phyloP scores from a whole-genome alignment of 2,329 filamentous ascomycete species.

The Alternaria brassicae region DNA sequence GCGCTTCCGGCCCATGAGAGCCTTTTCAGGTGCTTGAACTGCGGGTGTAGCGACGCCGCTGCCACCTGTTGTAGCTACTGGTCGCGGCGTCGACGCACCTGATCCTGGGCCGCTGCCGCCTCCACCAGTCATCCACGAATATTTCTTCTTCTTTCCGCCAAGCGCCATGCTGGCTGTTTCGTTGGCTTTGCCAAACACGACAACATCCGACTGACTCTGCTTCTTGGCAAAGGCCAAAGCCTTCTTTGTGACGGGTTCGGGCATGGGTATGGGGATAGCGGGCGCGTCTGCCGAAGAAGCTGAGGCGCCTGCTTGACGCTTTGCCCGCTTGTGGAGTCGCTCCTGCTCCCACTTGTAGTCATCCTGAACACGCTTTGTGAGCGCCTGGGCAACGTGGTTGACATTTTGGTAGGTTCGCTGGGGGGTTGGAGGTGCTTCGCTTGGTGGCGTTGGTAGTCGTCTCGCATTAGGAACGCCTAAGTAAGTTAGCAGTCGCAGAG shows the following conservation, averaged over 20 bases:
- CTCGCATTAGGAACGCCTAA: constrained; percentile 48
- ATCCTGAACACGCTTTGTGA: constrained; percentile 41
- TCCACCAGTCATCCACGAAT: constrained; percentile 73
- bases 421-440: constrained; percentile 57
- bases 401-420: constrained; percentile 60
- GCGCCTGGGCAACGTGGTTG: constrained; percentile 65
- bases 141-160: constrained; percentile 72
- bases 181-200: constrained; percentile 82
- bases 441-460: constrained; percentile 55
- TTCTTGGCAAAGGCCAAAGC: constrained; percentile 80
- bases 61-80: constrained; percentile 30
- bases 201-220: constrained; percentile 75
- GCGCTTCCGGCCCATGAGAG: constrained; percentile 64
- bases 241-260: constrained; percentile 77
- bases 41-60: constrained; percentile 39
- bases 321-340: constrained; percentile 56
- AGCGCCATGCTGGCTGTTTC: constrained; percentile 82
- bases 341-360: constrained; percentile 78
- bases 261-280: constrained; percentile 32
- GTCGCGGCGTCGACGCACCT: constrained; percentile 45
- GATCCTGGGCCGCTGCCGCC: constrained; percentile 48
- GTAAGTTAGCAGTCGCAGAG: constrained; percentile 12
- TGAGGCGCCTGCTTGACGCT: constrained; percentile 44
- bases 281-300: constrained; percentile 39
- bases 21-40: constrained; percentile 33